Evolutionary conservation across 768 basidiomycete genomes (phyloP).

Genomic region (Leccinum uliginosum): DNA sequence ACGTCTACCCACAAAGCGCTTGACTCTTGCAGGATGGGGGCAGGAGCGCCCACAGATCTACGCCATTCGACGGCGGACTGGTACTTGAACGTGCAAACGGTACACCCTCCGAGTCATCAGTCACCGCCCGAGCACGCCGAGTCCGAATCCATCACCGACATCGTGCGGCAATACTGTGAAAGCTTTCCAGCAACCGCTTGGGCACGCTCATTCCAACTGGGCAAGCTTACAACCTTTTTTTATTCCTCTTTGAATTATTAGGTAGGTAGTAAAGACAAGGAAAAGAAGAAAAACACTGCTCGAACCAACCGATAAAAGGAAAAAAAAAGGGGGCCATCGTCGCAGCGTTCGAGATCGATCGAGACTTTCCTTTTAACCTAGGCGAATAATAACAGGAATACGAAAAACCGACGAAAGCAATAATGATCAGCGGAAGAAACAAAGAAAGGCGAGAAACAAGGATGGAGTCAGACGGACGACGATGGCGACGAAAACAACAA

Average conservation of each 20-base stretch:
- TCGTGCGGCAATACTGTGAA: too few relatives aligned
- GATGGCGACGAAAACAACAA: not conserved
- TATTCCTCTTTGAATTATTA: slow-evolving; percentile 6
- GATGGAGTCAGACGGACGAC: not conserved
- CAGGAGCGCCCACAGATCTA: too few relatives aligned
- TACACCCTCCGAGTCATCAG: too few relatives aligned
- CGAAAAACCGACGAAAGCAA: slow-evolving; percentile 23
- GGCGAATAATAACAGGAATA: slow-evolving; percentile 6
- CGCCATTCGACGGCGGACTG: too few relatives aligned
- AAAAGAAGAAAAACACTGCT: not conserved
- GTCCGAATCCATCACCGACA: too few relatives aligned
- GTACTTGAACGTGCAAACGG: too few relatives aligned
- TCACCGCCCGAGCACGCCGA: too few relatives aligned
- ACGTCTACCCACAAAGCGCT: too few relatives aligned
- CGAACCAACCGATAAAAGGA: not conserved
- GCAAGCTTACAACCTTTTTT: slow-evolving; percentile 9
- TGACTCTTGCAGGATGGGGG: too few relatives aligned
- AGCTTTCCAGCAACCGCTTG: not conserved
- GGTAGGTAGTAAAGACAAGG: not conserved
- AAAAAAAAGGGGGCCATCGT: not conserved
- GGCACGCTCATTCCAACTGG: not conserved
- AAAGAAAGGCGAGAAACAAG: not conserved
- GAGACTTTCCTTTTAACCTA: slow-evolving; percentile 6
- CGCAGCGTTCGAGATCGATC: not conserved
- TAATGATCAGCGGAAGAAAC: slow-evolving; percentile 28